A percentile compares a stretch with the other conserved stretches of the same genome.
phyloP scores from a whole-genome alignment of 768 basidiomycete species.

The Rhodotorula toruloides region DNA sequence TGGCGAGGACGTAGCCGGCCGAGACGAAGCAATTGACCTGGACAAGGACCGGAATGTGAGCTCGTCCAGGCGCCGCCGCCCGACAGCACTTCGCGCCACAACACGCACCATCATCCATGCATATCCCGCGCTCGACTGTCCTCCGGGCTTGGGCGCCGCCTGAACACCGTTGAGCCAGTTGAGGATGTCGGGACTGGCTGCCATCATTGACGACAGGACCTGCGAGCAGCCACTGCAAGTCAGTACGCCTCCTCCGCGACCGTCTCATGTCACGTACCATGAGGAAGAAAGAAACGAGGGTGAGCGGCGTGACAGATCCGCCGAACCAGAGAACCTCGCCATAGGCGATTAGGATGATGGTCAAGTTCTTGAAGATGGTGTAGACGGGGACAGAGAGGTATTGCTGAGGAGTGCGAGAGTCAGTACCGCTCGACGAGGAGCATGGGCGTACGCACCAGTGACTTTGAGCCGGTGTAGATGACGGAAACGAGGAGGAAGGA shows the following conservation, averaged over 20 bases:
- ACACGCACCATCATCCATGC: slow-evolving; percentile 72
- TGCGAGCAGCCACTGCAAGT: slow-evolving; percentile 42
- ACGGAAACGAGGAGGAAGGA: slow-evolving; percentile 85
- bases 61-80: no score
- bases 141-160: slow-evolving; percentile 41
- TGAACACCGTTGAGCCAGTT: slow-evolving; percentile 46
- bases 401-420: slow-evolving; percentile 70
- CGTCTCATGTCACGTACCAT: slow-evolving; percentile 90
- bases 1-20: slow-evolving; percentile 85
- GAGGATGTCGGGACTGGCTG: slow-evolving; percentile 89
- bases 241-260: slow-evolving; percentile 42
- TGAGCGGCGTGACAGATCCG: slow-evolving; percentile 76
- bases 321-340: slow-evolving; percentile 97
- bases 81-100: no score
- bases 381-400: slow-evolving; percentile 86
- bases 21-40: slow-evolving; percentile 75
- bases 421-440: no score
- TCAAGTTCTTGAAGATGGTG: slow-evolving; percentile 98
- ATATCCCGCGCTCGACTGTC: slow-evolving; percentile 69
- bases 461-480: slow-evolving; percentile 97
- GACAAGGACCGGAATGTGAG: background rate
- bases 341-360: slow-evolving; percentile 98
- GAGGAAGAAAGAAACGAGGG: slow-evolving; percentile 79
- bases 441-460: slow-evolving; percentile 61
- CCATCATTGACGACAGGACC: slow-evolving; percentile 88